A percentile compares a stretch with the other conserved stretches of the same genome.
Evolutionary conservation across 306 rosid genomes (phyloP).

Genomic region (Phaseolus lunatus): DNA sequence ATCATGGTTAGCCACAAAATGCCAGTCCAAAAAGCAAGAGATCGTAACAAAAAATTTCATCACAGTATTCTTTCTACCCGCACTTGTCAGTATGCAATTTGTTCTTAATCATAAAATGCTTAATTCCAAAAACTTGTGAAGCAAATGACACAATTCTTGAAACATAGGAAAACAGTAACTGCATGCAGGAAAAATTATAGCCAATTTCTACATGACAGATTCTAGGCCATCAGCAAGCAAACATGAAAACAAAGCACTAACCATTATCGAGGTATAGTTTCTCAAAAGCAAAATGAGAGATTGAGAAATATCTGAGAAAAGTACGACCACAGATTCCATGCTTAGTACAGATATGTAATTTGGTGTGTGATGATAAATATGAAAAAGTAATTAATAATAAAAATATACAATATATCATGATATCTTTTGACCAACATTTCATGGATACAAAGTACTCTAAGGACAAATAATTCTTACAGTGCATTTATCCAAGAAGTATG

Average conservation of each 20-base stretch:
- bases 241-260: not conserved
- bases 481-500: not conserved
- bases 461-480: not conserved
- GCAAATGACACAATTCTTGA: constrained; percentile 17
- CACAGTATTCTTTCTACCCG: constrained; percentile 21
- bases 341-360: constrained; percentile 15
- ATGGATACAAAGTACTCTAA: constrained; percentile 20
- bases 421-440: constrained; percentile 27
- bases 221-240: constrained; percentile 25
- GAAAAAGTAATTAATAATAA: not conserved
- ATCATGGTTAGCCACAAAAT: constrained; percentile 31
- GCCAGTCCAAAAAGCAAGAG: constrained; percentile 19
- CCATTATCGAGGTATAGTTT: constrained; percentile 27
- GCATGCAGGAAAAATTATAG: not conserved
- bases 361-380: not conserved
- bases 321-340: constrained; percentile 8
- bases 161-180: constrained; percentile 20
- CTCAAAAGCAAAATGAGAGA: not conserved
- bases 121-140: constrained; percentile 6
- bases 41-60: constrained; percentile 14
- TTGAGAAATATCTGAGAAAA: constrained; percentile 6
- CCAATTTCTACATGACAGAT: constrained; percentile 19
- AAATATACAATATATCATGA: constrained; percentile 15
- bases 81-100: constrained; percentile 15
- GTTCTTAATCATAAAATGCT: constrained; percentile 32